Evolutionary conservation across 306 rosid species (phyloP).

Genomic region (Vicia sativa): DNA sequence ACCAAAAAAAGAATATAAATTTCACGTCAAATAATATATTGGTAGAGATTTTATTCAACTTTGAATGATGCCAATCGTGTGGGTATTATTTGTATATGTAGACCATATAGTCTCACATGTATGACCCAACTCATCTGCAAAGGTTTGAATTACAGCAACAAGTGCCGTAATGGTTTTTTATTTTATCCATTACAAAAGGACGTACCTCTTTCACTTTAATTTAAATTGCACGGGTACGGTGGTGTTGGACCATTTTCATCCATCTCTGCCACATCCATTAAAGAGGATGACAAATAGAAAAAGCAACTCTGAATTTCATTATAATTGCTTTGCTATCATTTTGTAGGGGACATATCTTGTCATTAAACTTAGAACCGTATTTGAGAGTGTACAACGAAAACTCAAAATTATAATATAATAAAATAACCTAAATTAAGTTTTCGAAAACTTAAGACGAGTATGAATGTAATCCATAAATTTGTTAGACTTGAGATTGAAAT

Average conservation of each 20-base stretch:
- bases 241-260: conserved; percentile 52
- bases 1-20: background rate
- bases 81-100: conserved; percentile 33
- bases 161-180: conserved; percentile 58
- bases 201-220: conserved; percentile 32
- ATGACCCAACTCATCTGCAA: background rate
- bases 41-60: background rate
- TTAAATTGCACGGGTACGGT: conserved; percentile 42
- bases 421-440: too few species aligned
- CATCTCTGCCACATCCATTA: conserved; percentile 30
- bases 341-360: conserved; percentile 1
- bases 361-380: too few species aligned
- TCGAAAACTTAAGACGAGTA: too few species aligned
- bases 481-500: too few species aligned
- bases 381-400: too few species aligned
- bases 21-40: background rate
- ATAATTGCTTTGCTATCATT: background rate
- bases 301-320: background rate
- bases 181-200: conserved; percentile 30
- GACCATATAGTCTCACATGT: background rate
- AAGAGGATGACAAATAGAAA: conserved; percentile 2
- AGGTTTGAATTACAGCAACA: background rate
- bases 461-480: too few species aligned
- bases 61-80: conserved; percentile 68
- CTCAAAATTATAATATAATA: too few species aligned